phyloP scores from a whole-genome alignment of 2,329 filamentous ascomycete genomes.

The Parascedosporium putredinis region DNA sequence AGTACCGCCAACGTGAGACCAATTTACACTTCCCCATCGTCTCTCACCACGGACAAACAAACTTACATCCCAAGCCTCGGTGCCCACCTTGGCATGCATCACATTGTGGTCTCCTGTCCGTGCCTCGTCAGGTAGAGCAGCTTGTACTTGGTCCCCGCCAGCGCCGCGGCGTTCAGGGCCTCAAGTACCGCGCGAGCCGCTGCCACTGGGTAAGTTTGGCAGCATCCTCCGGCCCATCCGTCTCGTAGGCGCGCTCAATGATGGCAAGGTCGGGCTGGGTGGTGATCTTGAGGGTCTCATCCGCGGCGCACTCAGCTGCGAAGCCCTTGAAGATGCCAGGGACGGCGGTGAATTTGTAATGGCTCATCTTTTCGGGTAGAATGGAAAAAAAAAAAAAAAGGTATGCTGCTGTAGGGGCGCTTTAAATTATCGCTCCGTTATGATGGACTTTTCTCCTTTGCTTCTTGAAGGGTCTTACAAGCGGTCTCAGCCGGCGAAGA shows the following conservation, averaged over 20 bases:
- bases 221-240: constrained; percentile 20
- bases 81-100: constrained; percentile 46
- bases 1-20: no score
- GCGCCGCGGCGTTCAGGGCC: constrained; percentile 31
- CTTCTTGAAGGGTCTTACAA: no score
- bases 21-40: no score
- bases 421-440: neutral
- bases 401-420: no score
- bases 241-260: constrained; percentile 37
- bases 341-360: constrained; percentile 23
- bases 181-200: constrained; percentile 36
- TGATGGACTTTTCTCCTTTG: neutral
- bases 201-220: constrained; percentile 33
- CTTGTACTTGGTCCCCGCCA: constrained; percentile 37
- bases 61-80: constrained; percentile 41
- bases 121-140: constrained; percentile 45
- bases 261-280: constrained; percentile 43
- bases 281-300: constrained; percentile 19
- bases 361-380: no score
- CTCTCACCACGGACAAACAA: neutral
- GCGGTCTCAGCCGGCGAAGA: no score
- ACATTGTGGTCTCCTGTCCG: constrained; percentile 38
- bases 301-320: constrained; percentile 16
- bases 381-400: no score
- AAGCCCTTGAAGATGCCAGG: constrained; percentile 39